A percentile compares a stretch with the other conserved stretches of the same genome.
phyloP scores from a whole-genome alignment of 108 stramenopile genomes.

The Discostella stelligeroides region DNA sequence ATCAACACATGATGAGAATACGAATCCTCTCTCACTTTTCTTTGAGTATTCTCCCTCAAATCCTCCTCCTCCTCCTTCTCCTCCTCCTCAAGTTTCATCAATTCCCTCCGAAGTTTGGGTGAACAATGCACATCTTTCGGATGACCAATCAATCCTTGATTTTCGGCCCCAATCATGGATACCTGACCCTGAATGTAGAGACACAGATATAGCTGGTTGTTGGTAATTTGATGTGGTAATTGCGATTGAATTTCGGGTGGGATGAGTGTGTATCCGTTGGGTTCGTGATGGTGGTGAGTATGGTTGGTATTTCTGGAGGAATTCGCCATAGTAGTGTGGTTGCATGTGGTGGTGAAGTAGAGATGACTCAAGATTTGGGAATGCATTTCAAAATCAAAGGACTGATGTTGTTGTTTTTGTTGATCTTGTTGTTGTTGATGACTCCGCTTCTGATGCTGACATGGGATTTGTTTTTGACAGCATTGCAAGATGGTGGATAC shows the following conservation, averaged over 20 bases:
- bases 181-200: slow-evolving; percentile 22
- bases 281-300: background rate
- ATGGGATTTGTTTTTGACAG: no score
- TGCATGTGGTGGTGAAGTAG: background rate
- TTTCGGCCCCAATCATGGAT: slow-evolving; percentile 35
- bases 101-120: slow-evolving; percentile 8
- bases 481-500: slow-evolving; percentile 32
- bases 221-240: slow-evolving; percentile 1
- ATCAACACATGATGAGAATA: slow-evolving; percentile 20
- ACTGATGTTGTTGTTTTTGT: background rate
- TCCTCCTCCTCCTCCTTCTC: background rate
- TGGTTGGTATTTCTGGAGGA: background rate
- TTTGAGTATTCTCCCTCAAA: slow-evolving; percentile 11
- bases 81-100: slow-evolving; percentile 1
- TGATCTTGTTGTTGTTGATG: background rate
- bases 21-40: no score
- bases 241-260: slow-evolving; percentile 6
- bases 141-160: slow-evolving; percentile 40
- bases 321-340: no score
- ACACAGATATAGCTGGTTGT: slow-evolving; percentile 18
- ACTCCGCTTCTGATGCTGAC: no score
- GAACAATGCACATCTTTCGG: slow-evolving; percentile 32
- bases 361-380: slow-evolving; percentile 2
- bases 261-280: background rate
- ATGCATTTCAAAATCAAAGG: background rate